These are phyloP conservation scores for Penstemon eatonii DNA, from an alignment of 257 asterid species.

Conservation along the genomic window DNA sequence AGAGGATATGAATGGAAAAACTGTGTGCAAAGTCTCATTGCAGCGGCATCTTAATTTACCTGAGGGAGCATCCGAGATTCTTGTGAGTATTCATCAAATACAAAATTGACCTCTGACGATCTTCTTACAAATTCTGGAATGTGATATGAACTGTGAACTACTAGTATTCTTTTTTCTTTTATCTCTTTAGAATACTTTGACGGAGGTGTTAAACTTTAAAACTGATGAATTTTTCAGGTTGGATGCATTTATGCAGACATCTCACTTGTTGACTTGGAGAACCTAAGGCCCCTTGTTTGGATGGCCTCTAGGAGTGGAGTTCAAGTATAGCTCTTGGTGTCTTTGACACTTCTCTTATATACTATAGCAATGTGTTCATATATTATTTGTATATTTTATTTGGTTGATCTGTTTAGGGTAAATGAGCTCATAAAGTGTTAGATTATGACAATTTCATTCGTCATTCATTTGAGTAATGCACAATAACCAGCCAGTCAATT, in stretches of 20 bases:
- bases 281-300: conserved; percentile 56
- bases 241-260: conserved; percentile 63
- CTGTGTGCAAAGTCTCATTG: conserved; percentile 57
- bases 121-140: conserved; percentile 5
- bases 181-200: not conserved
- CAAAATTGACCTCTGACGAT: not conserved
- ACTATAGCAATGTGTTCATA: not conserved
- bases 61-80: conserved; percentile 44
- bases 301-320: conserved; percentile 57
- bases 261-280: conserved; percentile 52
- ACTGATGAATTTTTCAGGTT: conserved; percentile 48
- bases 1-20: conserved; percentile 66
- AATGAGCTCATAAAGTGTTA: conserved; percentile 20
- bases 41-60: conserved; percentile 55
- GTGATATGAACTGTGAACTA: conserved; percentile 1
- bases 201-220: not conserved
- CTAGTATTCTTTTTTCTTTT: not conserved
- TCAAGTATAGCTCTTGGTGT: conserved; percentile 51
- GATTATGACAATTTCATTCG: not conserved
- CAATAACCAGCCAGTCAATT: conserved; percentile 6
- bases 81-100: conserved; percentile 48
- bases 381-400: conserved; percentile 20
- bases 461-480: conserved; percentile 10
- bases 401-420: conserved; percentile 10
- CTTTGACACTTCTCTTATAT: conserved; percentile 1